A percentile compares a stretch with the other conserved stretches of the same genome.
phyloP scores from a whole-genome alignment of 257 asterid species.

The Paulownia fortunei region DNA sequence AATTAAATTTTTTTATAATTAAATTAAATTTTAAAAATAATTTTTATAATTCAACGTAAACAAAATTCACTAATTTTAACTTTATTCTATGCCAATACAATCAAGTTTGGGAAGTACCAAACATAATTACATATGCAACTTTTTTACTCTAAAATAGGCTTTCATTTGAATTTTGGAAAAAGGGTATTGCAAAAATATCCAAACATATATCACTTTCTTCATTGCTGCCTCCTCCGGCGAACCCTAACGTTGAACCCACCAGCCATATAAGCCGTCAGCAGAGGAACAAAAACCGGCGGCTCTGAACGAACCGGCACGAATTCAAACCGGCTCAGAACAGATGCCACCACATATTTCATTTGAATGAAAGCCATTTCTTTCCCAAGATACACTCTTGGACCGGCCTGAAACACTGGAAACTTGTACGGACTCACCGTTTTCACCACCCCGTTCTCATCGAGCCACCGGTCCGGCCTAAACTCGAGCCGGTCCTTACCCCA shows the following conservation, averaged over 20 bases:
- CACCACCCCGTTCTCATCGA: slow-evolving; percentile 37
- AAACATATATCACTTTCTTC: not conserved
- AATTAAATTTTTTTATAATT: no score
- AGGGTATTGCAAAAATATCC: not conserved
- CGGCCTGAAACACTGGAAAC: slow-evolving; percentile 88
- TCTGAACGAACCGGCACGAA: slow-evolving; percentile 43
- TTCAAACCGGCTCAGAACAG: slow-evolving; percentile 58
- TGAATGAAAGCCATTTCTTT: slow-evolving; percentile 86
- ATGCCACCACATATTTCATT: slow-evolving; percentile 73
- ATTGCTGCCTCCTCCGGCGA: slow-evolving; percentile 13
- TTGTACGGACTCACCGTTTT: slow-evolving; percentile 54
- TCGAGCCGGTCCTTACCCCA: slow-evolving; percentile 78
- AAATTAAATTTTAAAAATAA: no score
- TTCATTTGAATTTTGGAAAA: not conserved
- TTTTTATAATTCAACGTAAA: no score
- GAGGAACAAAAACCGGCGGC: slow-evolving; percentile 56
- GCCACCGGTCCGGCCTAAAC: slow-evolving; percentile 76
- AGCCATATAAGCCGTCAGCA: slow-evolving; percentile 64
- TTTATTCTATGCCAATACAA: no score
- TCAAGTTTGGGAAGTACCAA: no score
- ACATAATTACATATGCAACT: not conserved
- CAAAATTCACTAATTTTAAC: no score
- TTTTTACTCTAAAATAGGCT: not conserved
- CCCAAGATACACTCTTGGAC: slow-evolving; percentile 83
- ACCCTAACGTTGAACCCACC: slow-evolving; percentile 58